Conservation (phyloP, 164 flowering plant genomes). For the Pachysandra terminalis region DNA sequence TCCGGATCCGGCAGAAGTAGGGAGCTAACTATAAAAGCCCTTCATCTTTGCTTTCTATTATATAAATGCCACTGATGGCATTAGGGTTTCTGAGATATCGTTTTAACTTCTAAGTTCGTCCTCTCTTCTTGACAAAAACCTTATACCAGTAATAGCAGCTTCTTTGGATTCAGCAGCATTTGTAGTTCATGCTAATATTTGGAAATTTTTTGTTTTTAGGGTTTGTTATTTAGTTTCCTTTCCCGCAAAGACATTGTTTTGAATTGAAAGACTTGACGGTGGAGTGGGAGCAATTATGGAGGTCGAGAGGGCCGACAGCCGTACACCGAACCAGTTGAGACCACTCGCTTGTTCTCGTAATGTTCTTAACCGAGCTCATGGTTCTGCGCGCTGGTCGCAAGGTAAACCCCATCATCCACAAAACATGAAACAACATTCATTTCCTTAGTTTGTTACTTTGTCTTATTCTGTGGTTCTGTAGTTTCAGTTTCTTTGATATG, state of each 20-base stretch:
- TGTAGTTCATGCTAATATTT: not conserved
- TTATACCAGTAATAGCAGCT: not conserved
- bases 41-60: too few relatives aligned
- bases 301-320: constrained; percentile 58
- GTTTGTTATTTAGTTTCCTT: not conserved
- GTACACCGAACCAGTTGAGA: constrained; percentile 68
- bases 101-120: too few relatives aligned
- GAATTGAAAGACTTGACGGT: not conserved
- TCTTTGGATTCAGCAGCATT: not conserved
- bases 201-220: too few relatives aligned
- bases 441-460: not conserved
- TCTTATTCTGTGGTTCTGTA: not conserved
- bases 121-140: too few relatives aligned
- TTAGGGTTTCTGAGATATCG: too few relatives aligned
- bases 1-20: too few relatives aligned
- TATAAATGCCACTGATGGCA: too few relatives aligned
- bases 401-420: constrained; percentile 28
- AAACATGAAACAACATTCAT: not conserved
- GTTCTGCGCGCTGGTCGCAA: constrained; percentile 95
- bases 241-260: constrained; percentile 2
- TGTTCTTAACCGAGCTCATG: constrained; percentile 83
- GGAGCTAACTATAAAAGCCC: too few relatives aligned
- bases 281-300: constrained; percentile 35
- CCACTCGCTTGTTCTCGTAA: constrained; percentile 69
- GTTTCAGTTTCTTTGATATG: not conserved